A percentile compares a stretch with the other conserved stretches of the same genome.
Conservation (phyloP, 2,329 filamentous ascomycete genomes). For the Botrytis porri region DNA sequence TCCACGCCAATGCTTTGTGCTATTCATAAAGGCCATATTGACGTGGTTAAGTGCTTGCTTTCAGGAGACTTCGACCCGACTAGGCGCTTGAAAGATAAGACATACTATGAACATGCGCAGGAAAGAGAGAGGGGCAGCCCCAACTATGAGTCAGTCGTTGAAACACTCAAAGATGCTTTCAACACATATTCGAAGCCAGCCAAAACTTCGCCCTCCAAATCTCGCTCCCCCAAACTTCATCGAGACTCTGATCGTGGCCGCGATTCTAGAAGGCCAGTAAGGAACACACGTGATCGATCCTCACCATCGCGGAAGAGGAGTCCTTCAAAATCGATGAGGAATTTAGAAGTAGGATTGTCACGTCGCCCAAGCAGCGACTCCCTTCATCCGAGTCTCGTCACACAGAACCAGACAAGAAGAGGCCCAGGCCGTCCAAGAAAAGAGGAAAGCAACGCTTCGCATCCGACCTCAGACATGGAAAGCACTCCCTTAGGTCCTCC, state of each 20-base stretch:
- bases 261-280: slow-evolving; percentile 27
- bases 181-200: slow-evolving; percentile 59
- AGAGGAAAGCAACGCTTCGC: slow-evolving; percentile 40
- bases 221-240: slow-evolving; percentile 49
- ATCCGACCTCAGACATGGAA: slow-evolving; percentile 33
- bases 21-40: slow-evolving; percentile 83
- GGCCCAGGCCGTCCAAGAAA: slow-evolving; percentile 54
- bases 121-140: slow-evolving; percentile 72
- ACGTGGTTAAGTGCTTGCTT: slow-evolving; percentile 77
- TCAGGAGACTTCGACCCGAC: slow-evolving; percentile 84
- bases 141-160: slow-evolving; percentile 85
- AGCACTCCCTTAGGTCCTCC: slow-evolving; percentile 38
- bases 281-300: slow-evolving; percentile 29
- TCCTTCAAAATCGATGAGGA: slow-evolving; percentile 31
- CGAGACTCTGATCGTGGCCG: slow-evolving; percentile 38
- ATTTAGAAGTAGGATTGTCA: slow-evolving; percentile 27
- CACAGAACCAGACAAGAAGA: slow-evolving; percentile 37
- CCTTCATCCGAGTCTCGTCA: slow-evolving; percentile 26
- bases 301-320: slow-evolving; percentile 32
- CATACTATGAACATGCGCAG: slow-evolving; percentile 79
- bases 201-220: slow-evolving; percentile 46
- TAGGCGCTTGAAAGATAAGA: slow-evolving; percentile 67
- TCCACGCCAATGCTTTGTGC: slow-evolving; percentile 92
- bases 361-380: slow-evolving; percentile 26
- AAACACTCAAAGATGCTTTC: slow-evolving; percentile 73